Conservation (phyloP, 805 yeast species). For the Candida maltosa region DNA sequence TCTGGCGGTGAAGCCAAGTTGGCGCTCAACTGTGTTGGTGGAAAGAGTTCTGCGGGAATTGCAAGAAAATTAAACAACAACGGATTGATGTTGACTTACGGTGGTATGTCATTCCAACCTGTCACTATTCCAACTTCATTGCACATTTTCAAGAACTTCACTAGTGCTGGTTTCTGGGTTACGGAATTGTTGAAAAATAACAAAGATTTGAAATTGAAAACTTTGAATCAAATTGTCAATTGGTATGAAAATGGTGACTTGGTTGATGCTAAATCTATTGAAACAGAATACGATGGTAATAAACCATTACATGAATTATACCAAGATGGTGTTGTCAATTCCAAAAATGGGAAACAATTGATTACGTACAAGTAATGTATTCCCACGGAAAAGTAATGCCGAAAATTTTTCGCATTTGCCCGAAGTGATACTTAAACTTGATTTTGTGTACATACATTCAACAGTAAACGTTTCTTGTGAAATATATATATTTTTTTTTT, state of each 20-base stretch:
- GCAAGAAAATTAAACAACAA: slow-evolving; percentile 76
- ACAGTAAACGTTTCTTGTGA: too few relatives aligned
- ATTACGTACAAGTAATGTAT: slow-evolving; percentile 15
- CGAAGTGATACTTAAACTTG: too few relatives aligned
- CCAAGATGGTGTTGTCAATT: slow-evolving; percentile 27
- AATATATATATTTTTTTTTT: too few relatives aligned
- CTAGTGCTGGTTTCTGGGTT: slow-evolving; percentile 91
- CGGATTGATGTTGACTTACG: slow-evolving; percentile 85
- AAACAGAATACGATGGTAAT: slow-evolving; percentile 18
- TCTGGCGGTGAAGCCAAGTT: slow-evolving; percentile 57
- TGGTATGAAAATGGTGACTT: slow-evolving; percentile 42
- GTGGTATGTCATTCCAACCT: slow-evolving; percentile 97
- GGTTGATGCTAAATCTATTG: slow-evolving; percentile 33
- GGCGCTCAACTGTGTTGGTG: slow-evolving; percentile 93
- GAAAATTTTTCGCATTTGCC: too few relatives aligned
- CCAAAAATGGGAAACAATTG: slow-evolving; percentile 38
- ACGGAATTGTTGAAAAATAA: slow-evolving; percentile 47
- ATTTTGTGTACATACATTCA: too few relatives aligned
- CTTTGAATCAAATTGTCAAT: slow-evolving; percentile 33
- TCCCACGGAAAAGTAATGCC: too few relatives aligned
- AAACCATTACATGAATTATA: slow-evolving; percentile 26
- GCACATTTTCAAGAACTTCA: slow-evolving; percentile 84
- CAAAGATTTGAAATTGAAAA: slow-evolving; percentile 30
- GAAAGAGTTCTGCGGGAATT: slow-evolving; percentile 74
- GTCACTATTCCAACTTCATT: slow-evolving; percentile 86